phyloP scores from a whole-genome alignment of 495 filamentous ascomycete species.

The Annulohypoxylon bovei region DNA sequence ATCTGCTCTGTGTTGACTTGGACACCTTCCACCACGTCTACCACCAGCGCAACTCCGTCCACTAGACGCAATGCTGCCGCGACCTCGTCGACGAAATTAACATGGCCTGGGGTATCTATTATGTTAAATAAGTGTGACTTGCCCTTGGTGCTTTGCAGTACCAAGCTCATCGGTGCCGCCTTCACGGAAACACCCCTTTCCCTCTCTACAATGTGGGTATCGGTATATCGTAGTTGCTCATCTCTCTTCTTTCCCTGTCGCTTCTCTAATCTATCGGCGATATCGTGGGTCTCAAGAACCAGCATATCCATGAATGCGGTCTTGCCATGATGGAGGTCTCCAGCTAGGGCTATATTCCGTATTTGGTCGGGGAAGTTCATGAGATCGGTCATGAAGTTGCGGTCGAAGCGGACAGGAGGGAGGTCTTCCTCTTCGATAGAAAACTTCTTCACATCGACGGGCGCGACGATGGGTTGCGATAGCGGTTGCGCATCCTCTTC shows the following conservation, averaged over 20 bases:
- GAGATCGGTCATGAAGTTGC: slow-evolving; percentile 91
- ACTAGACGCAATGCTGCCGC: slow-evolving; percentile 86
- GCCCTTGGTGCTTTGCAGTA: slow-evolving; percentile 84
- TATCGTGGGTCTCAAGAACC: slow-evolving; percentile 91
- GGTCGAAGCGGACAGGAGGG: slow-evolving; percentile 84
- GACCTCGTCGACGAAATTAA: slow-evolving; percentile 98
- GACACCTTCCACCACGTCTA: slow-evolving; percentile 98
- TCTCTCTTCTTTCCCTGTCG: slow-evolving; percentile 82
- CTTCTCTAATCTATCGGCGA: slow-evolving; percentile 78
- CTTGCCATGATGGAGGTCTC: slow-evolving; percentile 97
- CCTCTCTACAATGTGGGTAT: slow-evolving; percentile 86
- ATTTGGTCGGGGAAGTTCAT: slow-evolving; percentile 96
- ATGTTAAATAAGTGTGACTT: slow-evolving; percentile 98
- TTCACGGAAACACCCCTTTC: slow-evolving; percentile 95
- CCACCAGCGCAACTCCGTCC: slow-evolving; percentile 91
- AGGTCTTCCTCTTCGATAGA: slow-evolving; percentile 90
- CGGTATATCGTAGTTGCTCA: slow-evolving; percentile 94
- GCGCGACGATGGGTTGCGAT: slow-evolving; percentile 91
- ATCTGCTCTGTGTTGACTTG: slow-evolving; percentile 96
- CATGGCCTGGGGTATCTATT: slow-evolving; percentile 95
- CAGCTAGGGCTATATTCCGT: slow-evolving; percentile 89
- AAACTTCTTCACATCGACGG: slow-evolving; percentile 94
- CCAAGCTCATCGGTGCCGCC: slow-evolving; percentile 90
- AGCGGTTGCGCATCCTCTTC: slow-evolving; percentile 97
- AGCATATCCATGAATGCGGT: slow-evolving; percentile 99